phyloP scores from a whole-genome alignment of 192 early-diverging fungal genomes.

The Umbelopsis ramanniana region DNA sequence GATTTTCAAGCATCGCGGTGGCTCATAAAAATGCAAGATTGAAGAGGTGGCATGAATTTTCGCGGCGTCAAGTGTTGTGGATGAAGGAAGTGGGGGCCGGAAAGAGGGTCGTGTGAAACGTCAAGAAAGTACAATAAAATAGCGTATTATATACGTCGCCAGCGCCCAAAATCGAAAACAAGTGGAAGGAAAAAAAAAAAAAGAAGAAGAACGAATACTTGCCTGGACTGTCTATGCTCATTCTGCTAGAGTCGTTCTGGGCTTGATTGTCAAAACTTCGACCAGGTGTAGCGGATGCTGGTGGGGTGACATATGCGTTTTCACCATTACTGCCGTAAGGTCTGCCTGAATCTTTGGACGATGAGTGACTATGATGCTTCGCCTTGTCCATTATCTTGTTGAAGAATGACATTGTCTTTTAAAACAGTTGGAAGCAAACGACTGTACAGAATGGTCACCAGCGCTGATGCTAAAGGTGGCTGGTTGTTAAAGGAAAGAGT shows the following conservation, averaged over 20 bases:
- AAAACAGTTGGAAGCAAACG: not conserved
- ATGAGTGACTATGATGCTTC: constrained; percentile 25
- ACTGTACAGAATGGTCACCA: constrained; percentile 3
- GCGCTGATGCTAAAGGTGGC: not conserved
- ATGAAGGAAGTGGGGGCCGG: no score
- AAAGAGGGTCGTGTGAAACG: constrained; percentile 1
- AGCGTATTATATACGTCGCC: not conserved
- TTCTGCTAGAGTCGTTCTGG: constrained; percentile 12
- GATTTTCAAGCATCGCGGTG: no score
- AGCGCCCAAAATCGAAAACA: constrained; percentile 4
- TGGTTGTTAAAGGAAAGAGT: not conserved
- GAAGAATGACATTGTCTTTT: constrained; percentile 38
- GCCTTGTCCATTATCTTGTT: constrained; percentile 43
- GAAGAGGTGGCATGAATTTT: no score
- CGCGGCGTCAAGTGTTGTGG: no score
- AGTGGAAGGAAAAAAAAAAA: not conserved
- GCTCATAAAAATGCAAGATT: no score
- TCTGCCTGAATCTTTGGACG: constrained; percentile 5
- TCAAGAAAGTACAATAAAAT: constrained; percentile 13
- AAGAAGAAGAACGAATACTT: not conserved
- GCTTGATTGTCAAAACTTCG: not conserved
- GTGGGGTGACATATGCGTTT: constrained; percentile 18
- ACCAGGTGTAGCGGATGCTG: constrained; percentile 22
- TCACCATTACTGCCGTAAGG: constrained; percentile 4
- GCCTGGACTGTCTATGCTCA: constrained; percentile 36